Percentiles rank a stretch among this genome's conserved stretches.
These are phyloP conservation scores for Fibroporia radiculosa DNA, from an alignment of 768 basidiomycete species.

Conservation along the genomic window DNA sequence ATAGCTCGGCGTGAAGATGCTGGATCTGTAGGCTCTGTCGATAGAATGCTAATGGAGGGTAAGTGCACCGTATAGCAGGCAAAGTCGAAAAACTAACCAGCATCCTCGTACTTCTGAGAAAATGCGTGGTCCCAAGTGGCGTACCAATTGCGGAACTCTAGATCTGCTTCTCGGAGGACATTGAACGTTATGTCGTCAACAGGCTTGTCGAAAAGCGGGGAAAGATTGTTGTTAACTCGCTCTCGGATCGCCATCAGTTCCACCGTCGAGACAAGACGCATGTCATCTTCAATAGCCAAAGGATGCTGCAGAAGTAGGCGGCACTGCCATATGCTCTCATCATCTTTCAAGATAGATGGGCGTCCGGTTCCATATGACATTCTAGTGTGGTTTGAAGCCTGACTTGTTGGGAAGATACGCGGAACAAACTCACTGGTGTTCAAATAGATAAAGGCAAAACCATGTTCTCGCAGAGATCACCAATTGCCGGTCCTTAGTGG, in stretches of 20 bases:
- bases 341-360: slow-evolving; percentile 86
- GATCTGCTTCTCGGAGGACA: slow-evolving; percentile 64
- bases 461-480: slow-evolving; percentile 81
- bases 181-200: slow-evolving; percentile 69
- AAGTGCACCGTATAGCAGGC: slow-evolving; percentile 1
- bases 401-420: not conserved
- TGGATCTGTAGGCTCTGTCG: slow-evolving; percentile 84
- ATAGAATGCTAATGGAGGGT: slow-evolving; percentile 57
- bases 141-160: slow-evolving; percentile 78
- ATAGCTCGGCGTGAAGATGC: slow-evolving; percentile 78
- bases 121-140: slow-evolving; percentile 72
- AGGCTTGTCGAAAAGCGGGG: slow-evolving; percentile 64
- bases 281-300: slow-evolving; percentile 85
- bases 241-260: slow-evolving; percentile 89
- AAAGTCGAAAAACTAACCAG: slow-evolving; percentile 38
- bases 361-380: slow-evolving; percentile 93
- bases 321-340: slow-evolving; percentile 83
- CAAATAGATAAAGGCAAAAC: slow-evolving; percentile 91
- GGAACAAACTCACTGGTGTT: slow-evolving; percentile 80
- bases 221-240: slow-evolving; percentile 72
- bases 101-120: slow-evolving; percentile 77
- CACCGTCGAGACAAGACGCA: slow-evolving; percentile 90
- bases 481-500: slow-evolving; percentile 65
- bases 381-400: slow-evolving; percentile 30
- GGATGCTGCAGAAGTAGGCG: slow-evolving; percentile 79